These are phyloP conservation scores for Coelastrella sp. DNA, from an alignment of 139 green algal species.

Conservation along the genomic window DNA sequence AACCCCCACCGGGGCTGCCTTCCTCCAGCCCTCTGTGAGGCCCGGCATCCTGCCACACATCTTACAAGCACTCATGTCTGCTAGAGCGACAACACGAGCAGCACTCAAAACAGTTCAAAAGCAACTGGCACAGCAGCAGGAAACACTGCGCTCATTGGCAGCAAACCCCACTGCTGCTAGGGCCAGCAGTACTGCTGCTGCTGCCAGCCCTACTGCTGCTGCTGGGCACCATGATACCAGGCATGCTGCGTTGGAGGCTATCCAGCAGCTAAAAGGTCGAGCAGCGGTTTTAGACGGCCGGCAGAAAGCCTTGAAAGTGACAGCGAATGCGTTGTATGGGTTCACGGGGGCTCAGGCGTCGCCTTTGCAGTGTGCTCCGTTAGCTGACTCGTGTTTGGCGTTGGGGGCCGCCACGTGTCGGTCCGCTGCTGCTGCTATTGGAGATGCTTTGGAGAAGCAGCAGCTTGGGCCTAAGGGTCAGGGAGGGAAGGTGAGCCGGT, in stretches of 20 bases:
- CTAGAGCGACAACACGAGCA: constrained; percentile 65
- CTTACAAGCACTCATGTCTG: constrained; percentile 77
- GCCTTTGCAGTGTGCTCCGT: constrained; percentile 78
- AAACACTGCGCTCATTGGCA: too few relatives aligned
- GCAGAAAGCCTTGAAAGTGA: constrained; percentile 91
- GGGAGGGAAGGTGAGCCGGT: not conserved
- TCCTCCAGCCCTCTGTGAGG: constrained; percentile 62
- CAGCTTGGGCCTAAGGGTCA: constrained; percentile 39
- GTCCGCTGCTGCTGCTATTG: constrained; percentile 61
- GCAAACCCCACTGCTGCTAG: too few relatives aligned
- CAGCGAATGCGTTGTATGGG: constrained; percentile 81
- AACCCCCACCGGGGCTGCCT: constrained; percentile 65
- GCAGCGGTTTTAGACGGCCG: constrained; percentile 77
- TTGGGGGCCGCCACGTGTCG: constrained; percentile 68
- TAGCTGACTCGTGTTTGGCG: constrained; percentile 89
- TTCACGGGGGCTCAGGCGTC: constrained; percentile 70
- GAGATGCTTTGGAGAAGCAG: constrained; percentile 21
- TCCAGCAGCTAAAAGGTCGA: not conserved
- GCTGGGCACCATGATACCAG: not conserved
- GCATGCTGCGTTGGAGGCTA: not conserved
- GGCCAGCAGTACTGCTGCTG: too few relatives aligned
- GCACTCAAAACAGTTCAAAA: constrained; percentile 59
- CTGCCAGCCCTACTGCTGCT: not conserved
- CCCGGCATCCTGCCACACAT: constrained; percentile 80
- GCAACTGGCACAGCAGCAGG: constrained; percentile 27